Base-by-base conservation (phyloP, 768 basidiomycete genomes). In the Lactarius vividus region DNA sequence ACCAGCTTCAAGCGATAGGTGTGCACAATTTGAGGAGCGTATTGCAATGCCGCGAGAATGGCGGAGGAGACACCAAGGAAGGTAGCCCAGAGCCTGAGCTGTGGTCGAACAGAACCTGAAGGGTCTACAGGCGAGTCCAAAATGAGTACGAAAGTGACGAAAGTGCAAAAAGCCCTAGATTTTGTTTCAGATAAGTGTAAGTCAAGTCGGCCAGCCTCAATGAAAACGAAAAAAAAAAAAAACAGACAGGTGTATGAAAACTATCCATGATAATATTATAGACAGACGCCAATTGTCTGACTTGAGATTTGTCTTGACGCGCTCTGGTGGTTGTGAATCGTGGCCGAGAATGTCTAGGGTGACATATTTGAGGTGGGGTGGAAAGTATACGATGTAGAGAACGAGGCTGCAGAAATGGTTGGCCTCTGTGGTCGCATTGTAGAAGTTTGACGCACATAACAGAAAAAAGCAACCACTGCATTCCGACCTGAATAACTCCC, bases 381-480 rank as follows among this genome's bases (percentile, higher is more conserved):
- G 97, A 74, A 93, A 98, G 80, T 95, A 98, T 46, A 91, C 79
- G 79, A 99, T 88, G 78, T 92, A 98, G 2, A 99, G 84, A 0
- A 96, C 82, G 64, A 98, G 81, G 53, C 96, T 98, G 70, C 4
- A n/a, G 8, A 26, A 55, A 7, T 3, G 20, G 29, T 59, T 16
- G 59, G 35, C 53, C 28, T 20, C 44, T 37, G 4, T n/a, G 54
- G n/a, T 57, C 31, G 40, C 10, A 42, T 28, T 59, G 61, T 28
- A 26, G 16, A 2, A 29, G 64, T n/a, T 10, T n/a, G 18, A 82
- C 90, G 62, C 70, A 96, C 96, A 97, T 88, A 60, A 92, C 68
- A 11, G 83, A 85, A 76, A 98, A 98, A 62, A 93, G 78, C 33
- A 86, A 75, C 94, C 94, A 98, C 73, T 94, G 92, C 16, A 91